Evolutionary conservation across 768 basidiomycete species (phyloP).

Genomic region (Lentinula sp.): DNA sequence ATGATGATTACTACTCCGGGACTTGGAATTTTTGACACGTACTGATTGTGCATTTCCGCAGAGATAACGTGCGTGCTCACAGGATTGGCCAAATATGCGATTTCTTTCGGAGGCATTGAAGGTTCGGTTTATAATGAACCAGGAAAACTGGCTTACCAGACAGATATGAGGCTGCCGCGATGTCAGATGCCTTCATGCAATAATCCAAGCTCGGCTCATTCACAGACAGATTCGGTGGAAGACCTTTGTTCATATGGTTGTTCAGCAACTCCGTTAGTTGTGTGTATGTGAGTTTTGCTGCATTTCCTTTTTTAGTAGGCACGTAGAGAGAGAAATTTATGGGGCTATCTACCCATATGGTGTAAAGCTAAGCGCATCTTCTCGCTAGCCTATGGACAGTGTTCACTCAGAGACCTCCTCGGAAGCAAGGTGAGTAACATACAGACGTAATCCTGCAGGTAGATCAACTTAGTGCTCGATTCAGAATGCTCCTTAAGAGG

Average conservation of each 20-base stretch:
- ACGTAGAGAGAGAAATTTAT: conserved; percentile 18
- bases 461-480: neutral
- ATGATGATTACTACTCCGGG: neutral
- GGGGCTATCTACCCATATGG: conserved; percentile 21
- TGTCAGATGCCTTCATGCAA: conserved; percentile 54
- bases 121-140: neutral
- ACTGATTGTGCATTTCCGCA: neutral
- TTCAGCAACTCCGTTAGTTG: conserved; percentile 50
- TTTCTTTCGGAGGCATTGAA: conserved; percentile 32
- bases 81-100: conserved; percentile 8
- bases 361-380: conserved; percentile 31
- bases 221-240: conserved; percentile 48
- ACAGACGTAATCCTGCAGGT: neutral
- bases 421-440: neutral
- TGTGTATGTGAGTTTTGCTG: conserved; percentile 35
- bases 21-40: neutral
- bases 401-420: conserved; percentile 21
- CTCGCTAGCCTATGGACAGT: conserved; percentile 27
- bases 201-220: conserved; percentile 54
- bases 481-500: neutral
- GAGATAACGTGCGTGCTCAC: neutral
- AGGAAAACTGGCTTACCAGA: neutral
- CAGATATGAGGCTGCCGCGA: conserved; percentile 53
- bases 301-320: conserved; percentile 4
- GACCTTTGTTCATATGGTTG: conserved; percentile 52